These are phyloP conservation scores for Hawksworthiomyces lignivorus DNA, from an alignment of 2,329 filamentous ascomycete species.

Conservation along the genomic window DNA sequence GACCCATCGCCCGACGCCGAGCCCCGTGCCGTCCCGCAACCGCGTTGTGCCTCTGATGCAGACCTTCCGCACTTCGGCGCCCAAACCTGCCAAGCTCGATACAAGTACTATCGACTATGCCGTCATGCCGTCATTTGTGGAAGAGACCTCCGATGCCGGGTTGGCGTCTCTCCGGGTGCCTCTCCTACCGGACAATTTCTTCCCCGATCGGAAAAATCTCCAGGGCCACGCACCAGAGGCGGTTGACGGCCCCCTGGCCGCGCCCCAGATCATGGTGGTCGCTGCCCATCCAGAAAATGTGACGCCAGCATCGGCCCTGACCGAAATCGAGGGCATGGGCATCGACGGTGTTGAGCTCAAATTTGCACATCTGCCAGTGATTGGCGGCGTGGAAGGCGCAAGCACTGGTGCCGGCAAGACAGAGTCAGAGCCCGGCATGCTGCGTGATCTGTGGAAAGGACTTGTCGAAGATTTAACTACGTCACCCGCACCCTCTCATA, in stretches of 20 bases:
- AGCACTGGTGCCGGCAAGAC: conserved; percentile 15
- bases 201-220: conserved; percentile 32
- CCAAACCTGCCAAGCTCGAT: conserved; percentile 26
- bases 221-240: conserved; percentile 36
- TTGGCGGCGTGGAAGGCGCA: not conserved
- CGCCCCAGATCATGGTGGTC: conserved; percentile 45
- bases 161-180: conserved; percentile 45
- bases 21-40: conserved; percentile 32
- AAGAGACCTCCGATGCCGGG: no score
- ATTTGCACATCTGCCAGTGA: conserved; percentile 35
- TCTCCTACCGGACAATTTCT: conserved; percentile 52
- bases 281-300: conserved; percentile 49
- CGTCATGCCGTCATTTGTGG: conserved; percentile 40
- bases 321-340: conserved; percentile 51
- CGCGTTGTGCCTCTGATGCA: conserved; percentile 54
- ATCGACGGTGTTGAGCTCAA: conserved; percentile 49
- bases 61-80: conserved; percentile 46
- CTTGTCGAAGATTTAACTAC: conserved; percentile 25
- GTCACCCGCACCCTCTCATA: not conserved
- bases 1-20: conserved; percentile 39
- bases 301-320: conserved; percentile 39
- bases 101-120: conserved; percentile 41
- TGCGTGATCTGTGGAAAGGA: conserved; percentile 49
- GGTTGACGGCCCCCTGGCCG: conserved; percentile 31
- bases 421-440: conserved; percentile 31